Conservation (phyloP, 768 basidiomycete species). For the Lentinula raphanica region DNA sequence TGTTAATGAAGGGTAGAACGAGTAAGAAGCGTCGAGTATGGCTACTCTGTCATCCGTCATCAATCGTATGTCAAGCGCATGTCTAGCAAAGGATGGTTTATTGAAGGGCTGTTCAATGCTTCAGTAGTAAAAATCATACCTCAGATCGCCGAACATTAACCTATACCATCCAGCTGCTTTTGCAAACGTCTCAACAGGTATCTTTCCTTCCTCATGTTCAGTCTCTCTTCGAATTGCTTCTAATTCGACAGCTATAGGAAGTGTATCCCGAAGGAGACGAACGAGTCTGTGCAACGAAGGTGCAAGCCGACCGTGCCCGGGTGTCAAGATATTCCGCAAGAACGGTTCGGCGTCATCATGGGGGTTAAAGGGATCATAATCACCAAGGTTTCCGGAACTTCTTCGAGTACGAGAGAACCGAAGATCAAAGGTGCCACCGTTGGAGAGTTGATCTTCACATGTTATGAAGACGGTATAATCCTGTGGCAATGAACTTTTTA, state of each 20-base stretch:
- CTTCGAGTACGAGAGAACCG: constrained; percentile 53
- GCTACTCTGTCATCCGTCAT: constrained; percentile 61
- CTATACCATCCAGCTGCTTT: constrained; percentile 84
- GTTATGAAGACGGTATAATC: constrained; percentile 76
- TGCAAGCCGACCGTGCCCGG: constrained; percentile 58
- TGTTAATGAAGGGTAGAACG: constrained; percentile 34
- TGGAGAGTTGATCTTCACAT: constrained; percentile 70
- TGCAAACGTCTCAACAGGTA: constrained; percentile 58
- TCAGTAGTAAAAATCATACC: no score
- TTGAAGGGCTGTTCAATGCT: no score
- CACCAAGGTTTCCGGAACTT: constrained; percentile 17
- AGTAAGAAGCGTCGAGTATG: constrained; percentile 70
- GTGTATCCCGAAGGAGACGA: constrained; percentile 64
- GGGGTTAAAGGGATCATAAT: constrained; percentile 49
- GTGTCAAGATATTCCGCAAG: constrained; percentile 64
- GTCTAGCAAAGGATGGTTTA: constrained; percentile 38
- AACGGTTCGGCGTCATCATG: constrained; percentile 77
- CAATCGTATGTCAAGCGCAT: constrained; percentile 77
- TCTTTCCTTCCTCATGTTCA: constrained; percentile 23
- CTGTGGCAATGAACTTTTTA: constrained; percentile 25
- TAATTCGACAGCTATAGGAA: constrained; percentile 72
- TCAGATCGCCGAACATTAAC: constrained; percentile 61
- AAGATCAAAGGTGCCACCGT: constrained; percentile 68
- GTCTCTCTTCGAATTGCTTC: constrained; percentile 45
- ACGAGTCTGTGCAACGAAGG: constrained; percentile 64